A percentile compares a stretch with the other conserved stretches of the same genome.
Conservation (phyloP, 805 yeast genomes). For the Zygotorulaspora chibaensis region DNA sequence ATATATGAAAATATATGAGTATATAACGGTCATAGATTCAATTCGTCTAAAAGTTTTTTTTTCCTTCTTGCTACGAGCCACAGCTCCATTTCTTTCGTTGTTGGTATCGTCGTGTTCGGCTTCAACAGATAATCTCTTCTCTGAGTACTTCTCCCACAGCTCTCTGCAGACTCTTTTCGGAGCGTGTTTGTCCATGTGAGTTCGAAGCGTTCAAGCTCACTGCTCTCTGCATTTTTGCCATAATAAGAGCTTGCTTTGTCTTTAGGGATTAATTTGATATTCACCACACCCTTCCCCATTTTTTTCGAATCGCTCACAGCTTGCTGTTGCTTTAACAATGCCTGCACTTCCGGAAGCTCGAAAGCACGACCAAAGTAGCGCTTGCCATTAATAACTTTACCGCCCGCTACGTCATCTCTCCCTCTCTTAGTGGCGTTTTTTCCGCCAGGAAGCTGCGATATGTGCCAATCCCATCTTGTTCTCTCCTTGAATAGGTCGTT, state of each 20-base stretch:
- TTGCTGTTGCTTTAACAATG: constrained; percentile 39
- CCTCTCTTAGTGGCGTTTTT: constrained; percentile 15
- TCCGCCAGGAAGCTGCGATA: constrained; percentile 62
- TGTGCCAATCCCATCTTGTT: constrained; percentile 73
- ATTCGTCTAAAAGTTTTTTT: constrained; percentile 38
- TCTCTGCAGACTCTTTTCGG: constrained; percentile 13
- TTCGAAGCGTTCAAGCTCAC: constrained; percentile 11
- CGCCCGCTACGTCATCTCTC: constrained; percentile 20
- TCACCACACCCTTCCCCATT: constrained; percentile 11
- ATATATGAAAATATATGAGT: neutral
- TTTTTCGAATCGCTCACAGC: constrained; percentile 21
- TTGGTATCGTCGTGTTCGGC: constrained; percentile 25
- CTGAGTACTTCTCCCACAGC: constrained; percentile 4
- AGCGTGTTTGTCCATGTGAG: constrained; percentile 15
- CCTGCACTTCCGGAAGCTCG: constrained; percentile 69
- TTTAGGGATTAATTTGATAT: constrained; percentile 11
- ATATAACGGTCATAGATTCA: constrained; percentile 15
- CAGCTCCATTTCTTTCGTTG: constrained; percentile 40
- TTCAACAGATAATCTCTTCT: neutral
- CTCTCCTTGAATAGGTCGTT: constrained; percentile 65
- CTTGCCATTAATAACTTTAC: constrained; percentile 46
- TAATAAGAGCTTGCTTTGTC: constrained; percentile 7
- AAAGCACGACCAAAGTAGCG: constrained; percentile 81
- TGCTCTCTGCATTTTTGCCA: neutral
- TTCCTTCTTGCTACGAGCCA: constrained; percentile 46